Percentiles rank a stretch among this genome's conserved stretches.
Conservation (phyloP, 768 basidiomycete genomes). For the Psilocybe tampanensis region DNA sequence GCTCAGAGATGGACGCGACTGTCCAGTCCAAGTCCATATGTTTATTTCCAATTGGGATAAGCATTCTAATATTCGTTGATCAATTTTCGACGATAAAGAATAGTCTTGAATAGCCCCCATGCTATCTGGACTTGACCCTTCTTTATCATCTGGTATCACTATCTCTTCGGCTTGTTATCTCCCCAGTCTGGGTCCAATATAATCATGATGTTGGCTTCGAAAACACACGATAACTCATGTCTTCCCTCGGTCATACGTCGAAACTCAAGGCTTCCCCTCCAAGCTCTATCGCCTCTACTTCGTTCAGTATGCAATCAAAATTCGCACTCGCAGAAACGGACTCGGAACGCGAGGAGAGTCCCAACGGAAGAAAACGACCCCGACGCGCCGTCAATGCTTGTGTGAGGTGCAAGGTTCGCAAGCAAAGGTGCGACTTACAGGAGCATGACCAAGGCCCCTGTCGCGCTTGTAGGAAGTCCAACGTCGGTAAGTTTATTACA, state of each 20-base stretch:
- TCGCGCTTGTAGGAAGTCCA: conserved; percentile 5
- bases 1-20: neutral
- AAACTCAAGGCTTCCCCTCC: neutral
- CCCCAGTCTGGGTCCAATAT: neutral
- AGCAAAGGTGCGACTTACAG: conserved; percentile 10
- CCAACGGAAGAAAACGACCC: neutral
- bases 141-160: neutral
- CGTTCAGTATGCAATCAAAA: conserved; percentile 1
- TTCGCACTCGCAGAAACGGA: conserved; percentile 7
- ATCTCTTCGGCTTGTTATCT: neutral
- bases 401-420: conserved; percentile 9
- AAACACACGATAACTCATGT: neutral
- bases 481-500: conserved; percentile 2
- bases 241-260: neutral
- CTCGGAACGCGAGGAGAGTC: conserved; percentile 8
- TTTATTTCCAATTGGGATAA: neutral
- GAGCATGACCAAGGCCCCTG: conserved; percentile 8
- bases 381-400: conserved; percentile 4
- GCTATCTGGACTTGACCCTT: neutral
- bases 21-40: neutral
- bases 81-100: too few species aligned
- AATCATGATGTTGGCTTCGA: neutral
- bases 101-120: too few species aligned
- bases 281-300: neutral
- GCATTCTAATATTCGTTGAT: too few species aligned